Evolutionary conservation across 345 rosid species (phyloP).

Genomic region (Salix caprea): DNA sequence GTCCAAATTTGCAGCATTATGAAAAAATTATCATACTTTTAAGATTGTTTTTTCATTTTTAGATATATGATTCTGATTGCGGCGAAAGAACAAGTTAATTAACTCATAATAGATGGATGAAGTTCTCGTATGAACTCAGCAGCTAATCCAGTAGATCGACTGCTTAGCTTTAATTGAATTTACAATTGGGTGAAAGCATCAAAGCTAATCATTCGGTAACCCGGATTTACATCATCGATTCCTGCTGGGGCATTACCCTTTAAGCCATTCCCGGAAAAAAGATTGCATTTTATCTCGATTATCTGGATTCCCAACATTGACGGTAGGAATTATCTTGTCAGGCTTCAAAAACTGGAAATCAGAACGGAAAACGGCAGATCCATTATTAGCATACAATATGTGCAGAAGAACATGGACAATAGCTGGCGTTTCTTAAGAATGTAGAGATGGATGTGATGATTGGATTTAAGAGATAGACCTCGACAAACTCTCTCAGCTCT

Average conservation of each 20-base stretch:
- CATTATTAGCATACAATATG: background rate
- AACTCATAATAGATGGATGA: too few species aligned
- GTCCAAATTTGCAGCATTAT: too few species aligned
- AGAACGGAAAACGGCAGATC: background rate
- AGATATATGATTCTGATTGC: too few species aligned
- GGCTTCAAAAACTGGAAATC: conserved; percentile 58
- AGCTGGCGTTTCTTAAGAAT: background rate
- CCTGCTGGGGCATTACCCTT: conserved; percentile 15
- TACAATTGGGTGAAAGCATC: too few species aligned
- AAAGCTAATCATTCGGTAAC: too few species aligned
- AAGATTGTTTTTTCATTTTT: too few species aligned
- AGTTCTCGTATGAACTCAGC: too few species aligned
- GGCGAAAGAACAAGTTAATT: too few species aligned
- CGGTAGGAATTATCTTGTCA: conserved; percentile 73
- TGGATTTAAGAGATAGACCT: conserved; percentile 34
- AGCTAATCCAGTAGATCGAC: too few species aligned
- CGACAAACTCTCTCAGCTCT: conserved; percentile 66
- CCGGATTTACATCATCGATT: too few species aligned
- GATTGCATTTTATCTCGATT: conserved; percentile 70
- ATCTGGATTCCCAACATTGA: conserved; percentile 56
- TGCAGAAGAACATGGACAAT: background rate
- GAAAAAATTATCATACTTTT: too few species aligned
- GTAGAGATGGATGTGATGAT: background rate
- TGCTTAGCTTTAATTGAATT: too few species aligned
- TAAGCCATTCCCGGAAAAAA: conserved; percentile 64